A percentile compares a stretch with the other conserved stretches of the same genome.
Evolutionary conservation across 805 yeast species (phyloP).

Genomic region (Maudiozyma serrabonitensis): DNA sequence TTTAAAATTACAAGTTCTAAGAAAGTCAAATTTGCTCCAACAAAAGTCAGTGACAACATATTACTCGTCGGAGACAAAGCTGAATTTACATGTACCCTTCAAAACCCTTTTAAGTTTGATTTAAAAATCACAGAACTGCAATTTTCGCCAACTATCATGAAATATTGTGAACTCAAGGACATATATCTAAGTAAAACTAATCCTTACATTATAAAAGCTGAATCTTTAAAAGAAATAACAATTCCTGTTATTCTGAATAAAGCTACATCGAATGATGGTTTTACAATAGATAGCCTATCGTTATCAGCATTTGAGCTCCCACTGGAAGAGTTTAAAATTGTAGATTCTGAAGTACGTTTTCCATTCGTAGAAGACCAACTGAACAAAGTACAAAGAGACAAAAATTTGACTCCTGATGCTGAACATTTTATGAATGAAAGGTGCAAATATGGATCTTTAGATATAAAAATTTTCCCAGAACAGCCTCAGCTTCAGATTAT

Average conservation of each 20-base stretch:
- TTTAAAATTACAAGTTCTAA: slow-evolving; percentile 23
- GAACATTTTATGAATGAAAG: not conserved
- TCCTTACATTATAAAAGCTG: slow-evolving; percentile 32
- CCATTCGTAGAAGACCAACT: not conserved
- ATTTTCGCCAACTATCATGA: slow-evolving; percentile 28
- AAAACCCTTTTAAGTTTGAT: slow-evolving; percentile 75
- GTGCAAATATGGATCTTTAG: slow-evolving; percentile 2
- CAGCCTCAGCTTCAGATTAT: slow-evolving; percentile 24
- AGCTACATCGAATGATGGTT: slow-evolving; percentile 8
- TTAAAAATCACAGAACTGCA: slow-evolving; percentile 45
- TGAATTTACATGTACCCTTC: slow-evolving; percentile 47
- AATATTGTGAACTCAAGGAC: slow-evolving; percentile 16
- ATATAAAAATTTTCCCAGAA: slow-evolving; percentile 20
- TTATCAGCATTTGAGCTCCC: slow-evolving; percentile 21
- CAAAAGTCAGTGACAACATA: not conserved
- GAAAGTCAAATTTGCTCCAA: not conserved
- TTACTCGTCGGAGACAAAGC: slow-evolving; percentile 52
- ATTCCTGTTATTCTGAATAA: slow-evolving; percentile 15
- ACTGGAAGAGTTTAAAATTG: slow-evolving; percentile 10
- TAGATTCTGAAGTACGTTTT: slow-evolving; percentile 4
- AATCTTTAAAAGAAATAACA: slow-evolving; percentile 30
- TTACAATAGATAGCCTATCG: slow-evolving; percentile 9
- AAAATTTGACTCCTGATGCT: not conserved
- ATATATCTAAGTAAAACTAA: slow-evolving; percentile 9
- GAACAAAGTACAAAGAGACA: not conserved